phyloP scores from a whole-genome alignment of 2,329 filamentous ascomycete genomes.

The Tolypocladium pustulatum region DNA sequence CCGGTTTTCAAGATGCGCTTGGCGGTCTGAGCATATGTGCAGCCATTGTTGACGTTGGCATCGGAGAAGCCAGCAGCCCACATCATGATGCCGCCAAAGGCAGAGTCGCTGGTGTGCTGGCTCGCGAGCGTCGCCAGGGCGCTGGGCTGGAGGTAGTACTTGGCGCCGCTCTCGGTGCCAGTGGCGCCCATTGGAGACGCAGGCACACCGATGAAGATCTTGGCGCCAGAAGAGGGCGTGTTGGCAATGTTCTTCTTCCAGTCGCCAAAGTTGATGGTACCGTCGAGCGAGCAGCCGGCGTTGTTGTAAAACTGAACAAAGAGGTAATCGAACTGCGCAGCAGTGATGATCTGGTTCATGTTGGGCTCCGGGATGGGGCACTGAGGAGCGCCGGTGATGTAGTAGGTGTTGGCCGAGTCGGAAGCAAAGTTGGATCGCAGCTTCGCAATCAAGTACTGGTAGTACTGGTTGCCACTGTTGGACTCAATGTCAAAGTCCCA shows the following conservation, averaged over 20 bases:
- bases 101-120: constrained; percentile 14
- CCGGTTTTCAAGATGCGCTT: constrained; percentile 21
- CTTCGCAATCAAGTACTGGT: constrained; percentile 9
- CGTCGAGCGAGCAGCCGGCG: constrained; percentile 21
- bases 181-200: constrained; percentile 22
- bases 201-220: constrained; percentile 19
- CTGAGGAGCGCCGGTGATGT: constrained; percentile 36
- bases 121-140: constrained; percentile 18
- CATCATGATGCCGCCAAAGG: constrained; percentile 28
- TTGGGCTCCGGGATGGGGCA: constrained; percentile 22
- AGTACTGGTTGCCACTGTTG: constrained; percentile 10
- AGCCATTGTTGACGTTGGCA: constrained; percentile 19
- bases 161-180: constrained; percentile 17
- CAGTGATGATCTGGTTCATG: constrained; percentile 30
- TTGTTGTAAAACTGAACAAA: constrained; percentile 41
- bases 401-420: constrained; percentile 16
- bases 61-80: constrained; percentile 31
- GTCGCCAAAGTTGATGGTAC: constrained; percentile 11
- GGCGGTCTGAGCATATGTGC: constrained; percentile 29
- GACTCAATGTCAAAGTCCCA: constrained; percentile 13
- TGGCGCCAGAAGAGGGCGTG: constrained; percentile 14
- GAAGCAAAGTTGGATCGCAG: constrained; percentile 11
- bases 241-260: constrained; percentile 15
- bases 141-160: constrained; percentile 22
- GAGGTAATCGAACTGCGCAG: constrained; percentile 19